A percentile compares a stretch with the other conserved stretches of the same genome.
Evolutionary conservation across 257 asterid species (phyloP).

Genomic region (Fraxinus excelsior): DNA sequence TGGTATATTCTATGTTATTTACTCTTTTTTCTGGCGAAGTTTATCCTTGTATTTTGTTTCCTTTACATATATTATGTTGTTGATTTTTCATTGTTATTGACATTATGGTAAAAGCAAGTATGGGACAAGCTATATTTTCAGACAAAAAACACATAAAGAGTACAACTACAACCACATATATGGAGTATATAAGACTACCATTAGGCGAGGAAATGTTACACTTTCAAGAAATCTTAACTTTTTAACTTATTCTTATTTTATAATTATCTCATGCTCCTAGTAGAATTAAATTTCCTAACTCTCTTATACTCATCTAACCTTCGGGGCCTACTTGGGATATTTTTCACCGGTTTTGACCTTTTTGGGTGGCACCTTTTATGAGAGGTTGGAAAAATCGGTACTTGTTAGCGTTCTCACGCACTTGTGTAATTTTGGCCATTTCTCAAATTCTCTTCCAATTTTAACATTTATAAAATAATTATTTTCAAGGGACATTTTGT

Average conservation of each 20-base stretch:
- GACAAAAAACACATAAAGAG: not conserved
- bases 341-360: too few species aligned
- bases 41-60: not conserved
- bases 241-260: not conserved
- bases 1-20: constrained; percentile 51
- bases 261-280: not conserved
- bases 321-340: too few species aligned
- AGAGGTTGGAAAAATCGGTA: too few species aligned
- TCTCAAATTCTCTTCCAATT: too few species aligned
- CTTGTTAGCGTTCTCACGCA: too few species aligned
- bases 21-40: not conserved
- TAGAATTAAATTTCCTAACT: not conserved
- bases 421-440: too few species aligned
- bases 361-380: too few species aligned
- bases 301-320: not conserved
- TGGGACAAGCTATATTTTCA: not conserved
- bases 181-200: not conserved
- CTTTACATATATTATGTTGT: not conserved
- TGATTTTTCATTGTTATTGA: not conserved
- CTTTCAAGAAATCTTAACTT: not conserved
- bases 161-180: not conserved
- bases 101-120: not conserved
- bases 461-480: too few species aligned
- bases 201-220: not conserved
- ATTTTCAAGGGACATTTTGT: too few species aligned